phyloP scores from a whole-genome alignment of 2,329 filamentous ascomycete species.

The Penicillium sp. region DNA sequence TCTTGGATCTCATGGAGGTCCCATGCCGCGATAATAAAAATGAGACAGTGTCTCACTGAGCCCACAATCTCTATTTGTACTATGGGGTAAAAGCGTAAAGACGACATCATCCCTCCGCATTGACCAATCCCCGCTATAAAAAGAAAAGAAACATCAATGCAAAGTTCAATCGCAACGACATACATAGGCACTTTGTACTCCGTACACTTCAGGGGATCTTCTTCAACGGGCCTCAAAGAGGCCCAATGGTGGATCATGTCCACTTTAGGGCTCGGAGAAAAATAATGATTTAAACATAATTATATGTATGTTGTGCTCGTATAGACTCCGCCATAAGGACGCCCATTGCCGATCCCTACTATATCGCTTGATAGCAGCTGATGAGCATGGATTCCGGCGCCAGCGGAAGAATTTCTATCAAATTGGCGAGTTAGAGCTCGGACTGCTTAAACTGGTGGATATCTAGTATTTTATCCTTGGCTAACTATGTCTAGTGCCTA shows the following conservation, averaged over 20 bases:
- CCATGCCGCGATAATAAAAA: neutral
- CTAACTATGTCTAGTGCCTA: no score
- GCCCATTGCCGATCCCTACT: no score
- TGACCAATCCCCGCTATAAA: conserved; percentile 13
- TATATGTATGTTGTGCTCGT: no score
- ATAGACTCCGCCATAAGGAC: no score
- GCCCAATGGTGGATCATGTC: neutral
- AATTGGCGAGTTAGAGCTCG: neutral
- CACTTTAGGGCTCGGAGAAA: neutral
- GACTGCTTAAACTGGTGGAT: neutral
- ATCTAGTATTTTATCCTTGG: neutral
- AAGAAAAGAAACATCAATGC: neutral
- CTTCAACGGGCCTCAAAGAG: conserved; percentile 3
- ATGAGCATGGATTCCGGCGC: no score
- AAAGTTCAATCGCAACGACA: conserved; percentile 12
- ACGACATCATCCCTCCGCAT: conserved; percentile 38
- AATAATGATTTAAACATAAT: neutral
- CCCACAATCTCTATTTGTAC: neutral
- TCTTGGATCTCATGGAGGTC: neutral
- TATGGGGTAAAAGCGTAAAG: neutral
- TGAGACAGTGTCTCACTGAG: neutral
- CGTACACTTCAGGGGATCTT: conserved; percentile 10
- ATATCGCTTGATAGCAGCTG: no score
- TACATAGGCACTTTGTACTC: neutral
- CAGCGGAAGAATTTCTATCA: no score